Conservation (phyloP, 192 early-diverging fungal genomes). For the Podila minutissima region DNA sequence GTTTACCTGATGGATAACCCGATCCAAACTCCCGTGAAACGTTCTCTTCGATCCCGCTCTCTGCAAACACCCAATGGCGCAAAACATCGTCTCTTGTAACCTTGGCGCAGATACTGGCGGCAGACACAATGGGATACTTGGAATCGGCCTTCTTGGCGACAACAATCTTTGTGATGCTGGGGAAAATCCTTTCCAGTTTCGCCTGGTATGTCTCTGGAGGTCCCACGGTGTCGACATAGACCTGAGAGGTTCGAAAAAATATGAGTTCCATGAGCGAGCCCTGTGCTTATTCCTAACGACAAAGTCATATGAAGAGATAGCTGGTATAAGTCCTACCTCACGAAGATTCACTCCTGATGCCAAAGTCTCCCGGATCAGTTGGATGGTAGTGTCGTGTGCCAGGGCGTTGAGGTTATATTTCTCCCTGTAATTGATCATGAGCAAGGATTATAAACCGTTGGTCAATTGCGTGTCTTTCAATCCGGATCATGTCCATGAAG, state of each 20-base stretch:
- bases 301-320: background rate
- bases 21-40: conserved; percentile 80
- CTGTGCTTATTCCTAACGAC: background rate
- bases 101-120: conserved; percentile 97
- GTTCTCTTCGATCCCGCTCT: conserved; percentile 55
- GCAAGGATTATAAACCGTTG: background rate
- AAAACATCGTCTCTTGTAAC: conserved; percentile 80
- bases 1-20: conserved; percentile 84
- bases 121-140: conserved; percentile 93
- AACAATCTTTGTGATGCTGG: conserved; percentile 73
- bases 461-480: background rate
- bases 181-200: conserved; percentile 82
- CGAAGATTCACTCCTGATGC: conserved; percentile 70
- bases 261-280: background rate
- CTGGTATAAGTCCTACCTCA: conserved; percentile 59
- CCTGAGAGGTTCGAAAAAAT: conserved; percentile 34
- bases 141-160: conserved; percentile 97
- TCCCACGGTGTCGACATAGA: conserved; percentile 97
- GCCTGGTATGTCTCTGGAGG: conserved; percentile 86
- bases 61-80: conserved; percentile 73
- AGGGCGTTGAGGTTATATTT: conserved; percentile 94
- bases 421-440: conserved; percentile 51
- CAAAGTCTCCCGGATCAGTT: conserved; percentile 76
- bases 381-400: conserved; percentile 94
- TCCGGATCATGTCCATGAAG: background rate